Conservation (phyloP, 257 asterid genomes). For the Solanum lycopersicoides region DNA sequence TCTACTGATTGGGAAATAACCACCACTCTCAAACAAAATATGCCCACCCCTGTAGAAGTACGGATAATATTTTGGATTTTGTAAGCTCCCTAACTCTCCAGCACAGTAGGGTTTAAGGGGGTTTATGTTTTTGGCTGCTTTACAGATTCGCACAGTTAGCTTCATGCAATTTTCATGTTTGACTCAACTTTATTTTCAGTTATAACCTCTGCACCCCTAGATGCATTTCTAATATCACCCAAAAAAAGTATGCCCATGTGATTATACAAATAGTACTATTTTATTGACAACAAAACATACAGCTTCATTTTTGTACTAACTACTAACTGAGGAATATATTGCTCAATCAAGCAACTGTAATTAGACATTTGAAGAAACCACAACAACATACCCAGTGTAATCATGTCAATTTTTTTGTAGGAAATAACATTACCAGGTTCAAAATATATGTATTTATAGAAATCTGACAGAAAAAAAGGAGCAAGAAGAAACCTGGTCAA, state of each 20-base stretch:
- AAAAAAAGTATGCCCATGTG: not conserved
- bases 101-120: not conserved
- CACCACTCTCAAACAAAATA: not conserved
- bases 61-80: not conserved
- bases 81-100: not conserved
- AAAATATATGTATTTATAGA: not conserved
- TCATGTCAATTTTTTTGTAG: not conserved
- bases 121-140: not conserved
- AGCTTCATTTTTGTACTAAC: not conserved
- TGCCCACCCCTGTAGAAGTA: not conserved
- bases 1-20: not conserved
- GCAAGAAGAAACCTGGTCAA: conserved; percentile 67
- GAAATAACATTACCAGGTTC: not conserved
- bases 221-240: not conserved
- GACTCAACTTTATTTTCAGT: not conserved
- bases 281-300: not conserved
- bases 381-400: not conserved
- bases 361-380: not conserved
- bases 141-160: not conserved
- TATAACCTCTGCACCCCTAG: not conserved
- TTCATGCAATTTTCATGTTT: not conserved
- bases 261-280: not conserved
- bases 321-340: not conserved
- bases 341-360: not conserved
- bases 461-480: not conserved